A percentile compares a stretch with the other conserved stretches of the same genome.
phyloP scores from a whole-genome alignment of 257 asterid genomes.

The Anisodus acutangulus region DNA sequence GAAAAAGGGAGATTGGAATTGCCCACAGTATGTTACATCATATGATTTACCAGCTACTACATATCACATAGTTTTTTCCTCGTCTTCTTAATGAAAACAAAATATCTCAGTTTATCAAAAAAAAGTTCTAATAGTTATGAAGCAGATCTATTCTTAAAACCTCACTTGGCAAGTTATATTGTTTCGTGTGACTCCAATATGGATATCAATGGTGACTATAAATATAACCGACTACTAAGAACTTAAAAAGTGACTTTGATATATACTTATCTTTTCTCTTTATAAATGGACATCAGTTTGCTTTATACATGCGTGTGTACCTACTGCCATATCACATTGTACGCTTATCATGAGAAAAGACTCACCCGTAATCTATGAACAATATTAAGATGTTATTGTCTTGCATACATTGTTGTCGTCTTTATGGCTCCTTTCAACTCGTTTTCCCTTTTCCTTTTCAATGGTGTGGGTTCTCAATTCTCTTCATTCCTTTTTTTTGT shows the following conservation, averaged over 20 bases:
- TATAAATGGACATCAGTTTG: not conserved
- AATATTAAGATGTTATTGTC: not conserved
- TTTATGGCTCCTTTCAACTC: slow-evolving; percentile 13
- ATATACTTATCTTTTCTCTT: not conserved
- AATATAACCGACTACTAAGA: not conserved
- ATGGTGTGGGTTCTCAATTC: slow-evolving; percentile 26
- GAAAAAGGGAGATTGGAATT: slow-evolving; percentile 89
- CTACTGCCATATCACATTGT: not conserved
- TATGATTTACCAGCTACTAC: not conserved
- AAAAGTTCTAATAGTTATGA: not conserved
- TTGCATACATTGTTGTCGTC: not conserved
- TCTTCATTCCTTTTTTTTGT: not conserved
- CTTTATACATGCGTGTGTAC: not conserved
- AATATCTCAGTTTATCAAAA: not conserved
- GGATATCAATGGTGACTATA: not conserved
- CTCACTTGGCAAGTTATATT: not conserved
- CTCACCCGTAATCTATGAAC: not conserved
- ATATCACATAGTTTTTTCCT: not conserved
- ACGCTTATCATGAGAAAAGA: not conserved
- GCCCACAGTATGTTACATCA: slow-evolving; percentile 60
- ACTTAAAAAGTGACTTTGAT: slow-evolving; percentile 15
- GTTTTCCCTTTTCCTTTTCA: slow-evolving; percentile 3
- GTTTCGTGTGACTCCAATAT: not conserved
- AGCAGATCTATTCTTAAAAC: not conserved
- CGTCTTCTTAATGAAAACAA: not conserved